A percentile compares a stretch with the other conserved stretches of the same genome.
Evolutionary conservation across 495 filamentous ascomycete genomes (phyloP).

Genomic region (Aspergillus coremiiformis): DNA sequence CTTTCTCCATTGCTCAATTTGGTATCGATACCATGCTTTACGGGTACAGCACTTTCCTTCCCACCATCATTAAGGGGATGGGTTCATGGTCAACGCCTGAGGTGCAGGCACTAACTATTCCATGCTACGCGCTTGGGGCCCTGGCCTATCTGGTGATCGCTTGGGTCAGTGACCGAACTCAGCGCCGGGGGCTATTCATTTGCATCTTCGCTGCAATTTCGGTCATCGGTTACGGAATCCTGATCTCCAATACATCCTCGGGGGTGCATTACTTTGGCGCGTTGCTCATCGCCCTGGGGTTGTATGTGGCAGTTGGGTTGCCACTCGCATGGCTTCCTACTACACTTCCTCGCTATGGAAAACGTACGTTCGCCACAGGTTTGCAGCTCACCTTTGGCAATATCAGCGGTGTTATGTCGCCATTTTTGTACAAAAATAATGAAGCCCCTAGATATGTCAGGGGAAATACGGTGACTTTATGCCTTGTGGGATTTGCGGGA

Average conservation of each 20-base stretch:
- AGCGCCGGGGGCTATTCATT: constrained; percentile 54
- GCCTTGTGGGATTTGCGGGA: constrained; percentile 31
- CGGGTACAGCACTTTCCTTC: constrained; percentile 68
- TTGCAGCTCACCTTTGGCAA: constrained; percentile 64
- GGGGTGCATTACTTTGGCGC: constrained; percentile 68
- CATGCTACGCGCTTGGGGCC: constrained; percentile 64
- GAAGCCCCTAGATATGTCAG: constrained; percentile 37
- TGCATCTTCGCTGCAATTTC: constrained; percentile 50
- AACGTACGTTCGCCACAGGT: constrained; percentile 61
- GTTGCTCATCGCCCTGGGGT: constrained; percentile 60
- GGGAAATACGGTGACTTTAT: constrained; percentile 44
- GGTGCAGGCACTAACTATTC: constrained; percentile 70
- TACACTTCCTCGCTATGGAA: constrained; percentile 60
- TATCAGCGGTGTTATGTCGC: constrained; percentile 58
- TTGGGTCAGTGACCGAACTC: constrained; percentile 51
- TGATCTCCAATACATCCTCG: constrained; percentile 50
- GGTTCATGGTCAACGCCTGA: constrained; percentile 54
- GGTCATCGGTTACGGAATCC: constrained; percentile 60
- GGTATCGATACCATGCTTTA: constrained; percentile 69
- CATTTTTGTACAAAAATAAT: constrained; percentile 43
- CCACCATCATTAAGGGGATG: constrained; percentile 67
- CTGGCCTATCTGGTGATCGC: constrained; percentile 57
- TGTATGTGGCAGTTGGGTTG: constrained; percentile 63
- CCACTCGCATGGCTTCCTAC: constrained; percentile 61
- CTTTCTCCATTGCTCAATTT: constrained; percentile 60